A percentile compares a stretch with the other conserved stretches of the same genome.
phyloP scores from a whole-genome alignment of 495 filamentous ascomycete genomes.

The Penicillium subrubescens region DNA sequence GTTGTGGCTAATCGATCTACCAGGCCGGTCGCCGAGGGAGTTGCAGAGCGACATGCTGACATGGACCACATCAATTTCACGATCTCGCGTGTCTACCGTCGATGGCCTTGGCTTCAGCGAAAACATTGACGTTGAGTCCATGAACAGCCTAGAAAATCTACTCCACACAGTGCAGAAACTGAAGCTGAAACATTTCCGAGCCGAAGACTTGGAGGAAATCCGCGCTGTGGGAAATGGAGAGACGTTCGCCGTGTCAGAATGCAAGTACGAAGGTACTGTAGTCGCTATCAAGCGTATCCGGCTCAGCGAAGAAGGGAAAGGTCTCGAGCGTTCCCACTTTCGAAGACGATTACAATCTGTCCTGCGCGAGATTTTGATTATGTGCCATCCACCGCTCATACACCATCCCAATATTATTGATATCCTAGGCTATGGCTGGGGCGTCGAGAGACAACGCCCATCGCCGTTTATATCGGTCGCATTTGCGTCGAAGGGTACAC shows the following conservation, averaged over 20 bases:
- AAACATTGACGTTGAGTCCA: constrained; percentile 16
- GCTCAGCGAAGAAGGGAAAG: constrained; percentile 13
- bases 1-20: background rate
- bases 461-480: constrained; percentile 35
- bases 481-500: constrained; percentile 32
- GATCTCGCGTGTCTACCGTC: constrained; percentile 32
- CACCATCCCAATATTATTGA: constrained; percentile 35
- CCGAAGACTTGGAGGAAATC: constrained; percentile 30
- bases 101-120: constrained; percentile 24
- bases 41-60: constrained; percentile 4
- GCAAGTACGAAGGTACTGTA: constrained; percentile 26
- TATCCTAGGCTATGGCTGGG: constrained; percentile 39
- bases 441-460: constrained; percentile 17
- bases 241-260: constrained; percentile 33
- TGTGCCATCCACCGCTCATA: constrained; percentile 33
- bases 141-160: constrained; percentile 28
- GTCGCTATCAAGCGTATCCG: constrained; percentile 36
- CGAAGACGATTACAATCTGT: constrained; percentile 30
- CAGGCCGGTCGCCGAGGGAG: background rate
- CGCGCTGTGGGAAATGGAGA: constrained; percentile 33
- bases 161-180: constrained; percentile 32
- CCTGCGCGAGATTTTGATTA: constrained; percentile 35
- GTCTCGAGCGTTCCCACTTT: constrained; percentile 18
- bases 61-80: constrained; percentile 17
- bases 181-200: constrained; percentile 23